A percentile compares a stretch with the other conserved stretches of the same genome.
Conservation (phyloP, 2,329 filamentous ascomycete species). For the Pseudogymnoascus sp. region DNA sequence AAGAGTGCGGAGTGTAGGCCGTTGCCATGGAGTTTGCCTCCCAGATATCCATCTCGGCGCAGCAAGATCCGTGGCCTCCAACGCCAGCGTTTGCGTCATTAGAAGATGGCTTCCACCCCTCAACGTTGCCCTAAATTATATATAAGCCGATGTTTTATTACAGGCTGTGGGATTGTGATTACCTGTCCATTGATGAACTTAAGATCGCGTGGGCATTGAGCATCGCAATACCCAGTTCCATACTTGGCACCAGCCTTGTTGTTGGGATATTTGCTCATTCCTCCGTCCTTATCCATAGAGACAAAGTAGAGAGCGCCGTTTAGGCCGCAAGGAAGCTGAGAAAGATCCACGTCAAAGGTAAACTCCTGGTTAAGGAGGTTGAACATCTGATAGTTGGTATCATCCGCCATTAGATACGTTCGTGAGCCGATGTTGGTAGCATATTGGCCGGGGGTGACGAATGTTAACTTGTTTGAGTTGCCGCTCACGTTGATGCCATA, state of each 20-base stretch:
- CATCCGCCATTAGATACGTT: conserved; percentile 55
- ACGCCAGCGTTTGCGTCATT: conserved; percentile 44
- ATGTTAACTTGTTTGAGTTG: conserved; percentile 45
- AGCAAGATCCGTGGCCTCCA: conserved; percentile 52
- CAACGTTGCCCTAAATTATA: conserved; percentile 40
- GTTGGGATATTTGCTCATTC: conserved; percentile 38
- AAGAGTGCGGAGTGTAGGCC: conserved; percentile 51
- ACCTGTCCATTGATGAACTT: conserved; percentile 46
- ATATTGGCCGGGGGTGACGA: conserved; percentile 41
- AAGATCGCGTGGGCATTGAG: conserved; percentile 45
- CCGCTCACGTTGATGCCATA: conserved; percentile 47
- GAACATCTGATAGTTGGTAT: conserved; percentile 57
- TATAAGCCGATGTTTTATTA: conserved; percentile 19
- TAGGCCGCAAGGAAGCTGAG: conserved; percentile 57
- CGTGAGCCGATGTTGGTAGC: conserved; percentile 45
- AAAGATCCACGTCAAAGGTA: conserved; percentile 65
- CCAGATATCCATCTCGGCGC: conserved; percentile 61
- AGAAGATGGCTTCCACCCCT: conserved; percentile 39
- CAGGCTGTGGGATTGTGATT: conserved; percentile 28
- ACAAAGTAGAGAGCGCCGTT: conserved; percentile 64
- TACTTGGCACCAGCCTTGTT: conserved; percentile 52
- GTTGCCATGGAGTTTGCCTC: conserved; percentile 52
- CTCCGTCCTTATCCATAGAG: conserved; percentile 55
- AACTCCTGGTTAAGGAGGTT: conserved; percentile 60
- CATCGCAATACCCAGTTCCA: conserved; percentile 57